These are phyloP conservation scores for Rhodosporidiobolus sp. DNA, from an alignment of 768 basidiomycete species.

Conservation along the genomic window DNA sequence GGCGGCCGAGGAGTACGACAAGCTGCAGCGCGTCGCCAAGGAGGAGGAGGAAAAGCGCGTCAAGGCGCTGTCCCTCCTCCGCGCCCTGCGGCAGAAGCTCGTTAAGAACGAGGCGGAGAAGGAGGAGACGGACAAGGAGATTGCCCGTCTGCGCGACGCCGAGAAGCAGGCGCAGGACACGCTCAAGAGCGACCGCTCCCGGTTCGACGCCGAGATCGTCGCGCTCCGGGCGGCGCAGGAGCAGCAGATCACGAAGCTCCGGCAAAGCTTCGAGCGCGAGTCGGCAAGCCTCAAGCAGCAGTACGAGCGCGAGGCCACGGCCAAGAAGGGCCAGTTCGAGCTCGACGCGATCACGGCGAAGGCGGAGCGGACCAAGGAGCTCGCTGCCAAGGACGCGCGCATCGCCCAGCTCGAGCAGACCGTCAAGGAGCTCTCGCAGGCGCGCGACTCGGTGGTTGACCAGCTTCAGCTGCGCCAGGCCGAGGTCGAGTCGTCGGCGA, in stretches of 20 bases:
- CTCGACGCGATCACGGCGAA: slow-evolving; percentile 70
- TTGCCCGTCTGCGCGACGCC: slow-evolving; percentile 42
- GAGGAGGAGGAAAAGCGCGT: slow-evolving; percentile 97
- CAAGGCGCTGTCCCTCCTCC: slow-evolving; percentile 86
- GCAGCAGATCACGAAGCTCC: slow-evolving; percentile 53
- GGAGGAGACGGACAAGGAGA: slow-evolving; percentile 52
- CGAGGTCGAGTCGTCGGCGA: slow-evolving; percentile 78
- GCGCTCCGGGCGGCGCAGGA: slow-evolving; percentile 45
- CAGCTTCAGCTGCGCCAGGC: slow-evolving; percentile 82
- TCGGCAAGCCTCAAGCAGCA: slow-evolving; percentile 60
- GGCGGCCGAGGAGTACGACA: slow-evolving; percentile 56
- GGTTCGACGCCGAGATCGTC: slow-evolving; percentile 44
- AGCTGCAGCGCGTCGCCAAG: slow-evolving; percentile 66
- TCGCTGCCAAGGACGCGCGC: slow-evolving; percentile 60
- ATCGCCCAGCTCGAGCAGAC: slow-evolving; percentile 69
- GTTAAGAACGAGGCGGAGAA: slow-evolving; percentile 86
- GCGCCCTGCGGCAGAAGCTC: slow-evolving; percentile 93
- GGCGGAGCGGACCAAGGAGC: slow-evolving; percentile 67
- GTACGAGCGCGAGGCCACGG: slow-evolving; percentile 69
- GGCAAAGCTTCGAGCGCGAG: slow-evolving; percentile 42
- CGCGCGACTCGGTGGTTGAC: slow-evolving; percentile 80
- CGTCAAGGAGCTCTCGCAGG: slow-evolving; percentile 64
- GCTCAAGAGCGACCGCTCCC: slow-evolving; percentile 32
- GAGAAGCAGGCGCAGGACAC: slow-evolving; percentile 65
- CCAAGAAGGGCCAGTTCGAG: slow-evolving; percentile 69